Evolutionary conservation across 768 basidiomycete genomes (phyloP).

Genomic region (Podaxis sp.): DNA sequence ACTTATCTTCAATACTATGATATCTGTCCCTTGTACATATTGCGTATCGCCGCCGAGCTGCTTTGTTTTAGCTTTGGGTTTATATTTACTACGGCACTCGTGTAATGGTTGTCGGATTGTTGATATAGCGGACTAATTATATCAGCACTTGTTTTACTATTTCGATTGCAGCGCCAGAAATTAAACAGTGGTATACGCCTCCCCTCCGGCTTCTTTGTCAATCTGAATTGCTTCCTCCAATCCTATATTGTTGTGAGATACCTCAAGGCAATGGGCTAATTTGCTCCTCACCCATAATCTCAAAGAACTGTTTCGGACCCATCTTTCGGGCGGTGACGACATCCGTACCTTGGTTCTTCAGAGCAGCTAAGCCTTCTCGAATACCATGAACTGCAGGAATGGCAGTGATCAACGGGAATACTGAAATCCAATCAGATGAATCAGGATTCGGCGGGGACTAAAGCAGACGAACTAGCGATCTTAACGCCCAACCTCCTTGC

Average conservation of each 20-base stretch:
- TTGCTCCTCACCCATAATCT: conserved; percentile 41
- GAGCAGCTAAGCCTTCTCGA: conserved; percentile 44
- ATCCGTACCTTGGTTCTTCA: conserved; percentile 52
- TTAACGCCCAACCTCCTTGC: conserved; percentile 46
- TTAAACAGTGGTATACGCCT: conserved; percentile 3
- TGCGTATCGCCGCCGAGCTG: no score
- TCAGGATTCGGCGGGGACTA: not conserved
- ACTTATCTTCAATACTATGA: no score
- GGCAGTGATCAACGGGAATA: conserved; percentile 49
- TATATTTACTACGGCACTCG: no score
- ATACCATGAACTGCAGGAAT: conserved; percentile 50
- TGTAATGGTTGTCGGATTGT: not conserved
- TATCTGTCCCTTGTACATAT: no score
- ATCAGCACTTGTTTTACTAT: not conserved
- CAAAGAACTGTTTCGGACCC: conserved; percentile 52
- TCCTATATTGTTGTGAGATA: conserved; percentile 11
- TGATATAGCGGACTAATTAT: not conserved
- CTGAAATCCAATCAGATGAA: conserved; percentile 22
- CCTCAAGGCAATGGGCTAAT: not conserved
- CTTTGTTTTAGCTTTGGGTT: no score
- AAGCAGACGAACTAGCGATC: conserved; percentile 31
- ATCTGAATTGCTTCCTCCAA: conserved; percentile 26
- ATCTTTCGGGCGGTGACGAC: conserved; percentile 37
- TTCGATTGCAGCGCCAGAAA: not conserved
- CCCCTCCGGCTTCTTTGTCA: conserved; percentile 20